These are phyloP conservation scores for Colletotrichum tamarilloi DNA, from an alignment of 2,329 filamentous ascomycete species.

Conservation along the genomic window DNA sequence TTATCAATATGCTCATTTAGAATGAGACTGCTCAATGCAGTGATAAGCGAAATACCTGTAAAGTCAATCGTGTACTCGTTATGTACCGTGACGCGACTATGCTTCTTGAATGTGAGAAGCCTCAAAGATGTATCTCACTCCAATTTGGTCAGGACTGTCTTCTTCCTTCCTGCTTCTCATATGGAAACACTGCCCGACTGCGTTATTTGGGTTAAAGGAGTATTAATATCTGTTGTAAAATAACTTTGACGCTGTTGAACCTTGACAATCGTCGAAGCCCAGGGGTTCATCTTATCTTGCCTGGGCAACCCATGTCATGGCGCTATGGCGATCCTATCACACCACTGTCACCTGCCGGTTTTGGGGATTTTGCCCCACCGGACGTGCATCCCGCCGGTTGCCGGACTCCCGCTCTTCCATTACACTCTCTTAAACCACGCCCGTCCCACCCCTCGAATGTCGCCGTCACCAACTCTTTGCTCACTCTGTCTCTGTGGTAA, in stretches of 20 bases:
- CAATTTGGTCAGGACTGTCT: neutral
- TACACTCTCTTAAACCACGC: neutral
- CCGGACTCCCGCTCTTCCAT: neutral
- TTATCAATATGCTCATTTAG: neutral
- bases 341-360: conserved; percentile 3
- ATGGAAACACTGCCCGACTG: neutral
- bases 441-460: neutral
- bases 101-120: neutral
- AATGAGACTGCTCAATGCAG: neutral
- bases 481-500: neutral
- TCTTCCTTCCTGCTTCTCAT: neutral
- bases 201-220: neutral
- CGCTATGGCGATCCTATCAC: conserved; percentile 6
- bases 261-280: neutral
- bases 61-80: too few relatives aligned
- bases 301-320: neutral
- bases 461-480: neutral
- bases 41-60: neutral
- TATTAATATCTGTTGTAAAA: neutral
- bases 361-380: neutral
- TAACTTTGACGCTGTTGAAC: neutral
- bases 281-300: neutral
- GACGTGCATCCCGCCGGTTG: neutral
- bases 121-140: neutral
- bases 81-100: too few relatives aligned